Evolutionary conservation across 176 grass and related monocot genomes (phyloP).

Genomic region (Carex littledalei): DNA sequence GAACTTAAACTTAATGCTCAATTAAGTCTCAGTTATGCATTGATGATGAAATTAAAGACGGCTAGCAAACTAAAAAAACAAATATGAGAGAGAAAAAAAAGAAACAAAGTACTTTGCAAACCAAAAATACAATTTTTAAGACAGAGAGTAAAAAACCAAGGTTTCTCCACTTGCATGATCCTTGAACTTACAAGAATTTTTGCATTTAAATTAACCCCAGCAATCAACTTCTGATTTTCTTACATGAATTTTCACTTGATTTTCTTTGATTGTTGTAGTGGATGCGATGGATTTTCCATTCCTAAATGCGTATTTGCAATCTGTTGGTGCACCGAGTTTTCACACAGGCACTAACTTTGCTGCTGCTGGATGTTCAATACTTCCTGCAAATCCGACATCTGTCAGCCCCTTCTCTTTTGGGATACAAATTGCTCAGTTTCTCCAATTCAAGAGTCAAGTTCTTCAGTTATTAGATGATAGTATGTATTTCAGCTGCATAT

Average conservation of each 20-base stretch:
- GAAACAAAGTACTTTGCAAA: not conserved
- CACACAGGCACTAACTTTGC: constrained; percentile 84
- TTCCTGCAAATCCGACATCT: constrained; percentile 84
- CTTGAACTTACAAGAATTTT: not conserved
- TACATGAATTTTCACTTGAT: not conserved
- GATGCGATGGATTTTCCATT: constrained; percentile 77
- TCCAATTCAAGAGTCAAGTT: constrained; percentile 81
- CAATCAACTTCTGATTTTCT: not conserved
- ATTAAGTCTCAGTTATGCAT: not conserved
- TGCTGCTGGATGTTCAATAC: constrained; percentile 83
- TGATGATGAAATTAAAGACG: not conserved
- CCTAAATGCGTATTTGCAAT: constrained; percentile 78
- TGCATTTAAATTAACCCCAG: not conserved
- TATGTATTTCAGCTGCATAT: constrained; percentile 19
- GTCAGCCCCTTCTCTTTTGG: constrained; percentile 90
- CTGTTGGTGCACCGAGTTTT: constrained; percentile 79
- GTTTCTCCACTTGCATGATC: not conserved
- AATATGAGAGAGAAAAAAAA: not conserved
- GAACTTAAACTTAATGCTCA: not conserved
- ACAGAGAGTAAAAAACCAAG: not conserved
- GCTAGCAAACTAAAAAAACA: not conserved
- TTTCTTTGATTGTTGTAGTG: constrained; percentile 46
- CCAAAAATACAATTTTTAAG: not conserved
- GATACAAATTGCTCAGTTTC: constrained; percentile 84
- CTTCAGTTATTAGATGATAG: constrained; percentile 52